phyloP scores from a whole-genome alignment of 805 yeast genomes.

The Barnettozyma vustinii region DNA sequence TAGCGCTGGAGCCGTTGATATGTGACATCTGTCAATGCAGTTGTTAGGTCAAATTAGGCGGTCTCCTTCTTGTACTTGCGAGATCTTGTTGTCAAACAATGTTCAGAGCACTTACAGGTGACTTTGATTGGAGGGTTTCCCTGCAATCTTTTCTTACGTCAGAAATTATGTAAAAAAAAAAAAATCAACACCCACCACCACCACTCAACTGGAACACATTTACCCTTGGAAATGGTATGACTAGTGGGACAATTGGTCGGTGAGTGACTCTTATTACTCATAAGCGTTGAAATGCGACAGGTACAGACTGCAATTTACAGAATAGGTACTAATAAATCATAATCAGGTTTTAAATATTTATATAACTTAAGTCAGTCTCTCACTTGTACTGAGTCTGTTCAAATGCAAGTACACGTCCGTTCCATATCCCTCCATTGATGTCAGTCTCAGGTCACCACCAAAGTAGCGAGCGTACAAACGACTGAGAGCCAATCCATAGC shows the following conservation, averaged over 20 bases:
- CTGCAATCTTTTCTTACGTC: background rate
- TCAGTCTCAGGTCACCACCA: slow-evolving; percentile 84
- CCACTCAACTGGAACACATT: too few species aligned
- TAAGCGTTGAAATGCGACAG: too few species aligned
- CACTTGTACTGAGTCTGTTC: slow-evolving; percentile 66
- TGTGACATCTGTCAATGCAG: background rate
- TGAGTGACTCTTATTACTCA: background rate
- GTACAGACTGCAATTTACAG: too few species aligned
- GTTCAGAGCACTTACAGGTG: background rate
- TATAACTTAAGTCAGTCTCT: slow-evolving; percentile 17
- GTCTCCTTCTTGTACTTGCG: background rate
- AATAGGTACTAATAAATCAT: background rate
- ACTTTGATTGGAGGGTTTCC: background rate
- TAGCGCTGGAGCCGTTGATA: background rate
- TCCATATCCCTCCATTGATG: slow-evolving; percentile 91
- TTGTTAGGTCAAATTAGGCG: background rate
- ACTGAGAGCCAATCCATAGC: slow-evolving; percentile 86
- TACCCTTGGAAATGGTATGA: too few species aligned
- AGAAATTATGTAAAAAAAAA: background rate
- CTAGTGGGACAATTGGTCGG: background rate
- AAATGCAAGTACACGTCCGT: slow-evolving; percentile 88
- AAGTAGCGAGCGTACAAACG: slow-evolving; percentile 83
- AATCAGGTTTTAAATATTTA: background rate
- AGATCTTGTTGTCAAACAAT: background rate
- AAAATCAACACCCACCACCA: too few species aligned